Percentiles rank a stretch among this genome's conserved stretches.
Evolutionary conservation across 441 rosid genomes (phyloP).

Genomic region (Gossypium davidsonii): DNA sequence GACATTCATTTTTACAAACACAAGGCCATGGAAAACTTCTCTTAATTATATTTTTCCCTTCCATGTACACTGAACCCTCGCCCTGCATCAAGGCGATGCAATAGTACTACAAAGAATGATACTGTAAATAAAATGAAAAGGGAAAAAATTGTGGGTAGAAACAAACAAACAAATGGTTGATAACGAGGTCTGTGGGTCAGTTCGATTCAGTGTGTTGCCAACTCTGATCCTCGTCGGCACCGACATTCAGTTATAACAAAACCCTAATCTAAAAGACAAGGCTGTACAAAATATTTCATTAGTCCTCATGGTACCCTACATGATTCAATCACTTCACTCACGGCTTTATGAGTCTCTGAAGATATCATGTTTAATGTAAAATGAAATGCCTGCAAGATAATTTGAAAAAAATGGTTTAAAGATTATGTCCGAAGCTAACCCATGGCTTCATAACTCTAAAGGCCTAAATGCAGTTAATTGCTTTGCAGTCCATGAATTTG

Average conservation of each 20-base stretch:
- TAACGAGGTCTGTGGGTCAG: constrained; percentile 19
- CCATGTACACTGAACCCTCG: constrained; percentile 21
- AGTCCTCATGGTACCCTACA: constrained; percentile 59
- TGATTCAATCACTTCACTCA: constrained; percentile 86
- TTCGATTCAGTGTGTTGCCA: constrained; percentile 17
- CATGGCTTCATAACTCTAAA: not conserved
- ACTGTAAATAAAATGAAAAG: not conserved
- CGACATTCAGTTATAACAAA: constrained; percentile 22
- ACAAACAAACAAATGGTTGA: constrained; percentile 12
- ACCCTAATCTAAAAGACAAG: constrained; percentile 24
- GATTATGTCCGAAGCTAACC: not conserved
- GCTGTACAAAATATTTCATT: constrained; percentile 50
- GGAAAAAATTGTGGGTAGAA: not conserved
- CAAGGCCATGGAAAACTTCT: not conserved
- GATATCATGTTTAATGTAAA: constrained; percentile 85
- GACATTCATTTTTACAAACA: not conserved
- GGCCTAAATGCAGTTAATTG: not conserved
- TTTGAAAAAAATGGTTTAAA: not conserved
- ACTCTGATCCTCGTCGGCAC: constrained; percentile 10
- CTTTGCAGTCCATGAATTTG: not conserved
- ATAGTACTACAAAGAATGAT: constrained; percentile 24
- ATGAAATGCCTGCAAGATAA: constrained; percentile 66
- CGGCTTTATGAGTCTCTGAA: constrained; percentile 85
- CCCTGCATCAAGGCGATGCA: constrained; percentile 7
- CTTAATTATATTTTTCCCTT: constrained; percentile 22